These are phyloP conservation scores for Cyberlindnera nakhonratchasimensis DNA, from an alignment of 805 yeast species.

Conservation along the genomic window DNA sequence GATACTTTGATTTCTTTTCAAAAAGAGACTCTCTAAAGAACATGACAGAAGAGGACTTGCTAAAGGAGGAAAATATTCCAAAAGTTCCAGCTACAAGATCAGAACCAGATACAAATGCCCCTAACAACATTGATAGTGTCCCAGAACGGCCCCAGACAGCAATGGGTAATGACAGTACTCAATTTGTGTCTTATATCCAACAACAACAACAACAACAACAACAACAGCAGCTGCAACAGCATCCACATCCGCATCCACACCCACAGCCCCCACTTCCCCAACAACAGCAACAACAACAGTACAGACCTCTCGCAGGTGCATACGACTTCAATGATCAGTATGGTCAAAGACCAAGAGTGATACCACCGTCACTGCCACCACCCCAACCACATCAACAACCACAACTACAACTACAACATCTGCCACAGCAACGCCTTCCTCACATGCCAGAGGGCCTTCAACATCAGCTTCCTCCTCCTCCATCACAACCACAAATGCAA, in stretches of 20 bases:
- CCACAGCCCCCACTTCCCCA: conserved; percentile 7
- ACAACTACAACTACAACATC: background rate
- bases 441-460: background rate
- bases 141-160: conserved; percentile 16
- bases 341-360: conserved; percentile 1
- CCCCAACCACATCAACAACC: conserved; percentile 3
- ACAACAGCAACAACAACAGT: conserved; percentile 7
- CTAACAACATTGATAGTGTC: conserved; percentile 8
- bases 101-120: conserved; percentile 21
- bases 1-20: conserved; percentile 27
- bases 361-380: conserved; percentile 1
- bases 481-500: background rate
- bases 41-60: conserved; percentile 13
- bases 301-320: conserved; percentile 1
- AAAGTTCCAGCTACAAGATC: conserved; percentile 22
- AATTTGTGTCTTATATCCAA: conserved; percentile 5
- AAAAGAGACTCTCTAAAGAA: conserved; percentile 29
- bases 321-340: conserved; percentile 3
- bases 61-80: conserved; percentile 13
- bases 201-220: conserved; percentile 9
- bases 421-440: conserved; percentile 2
- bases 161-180: conserved; percentile 8
- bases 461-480: conserved; percentile 1
- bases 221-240: conserved; percentile 9
- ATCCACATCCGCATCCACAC: no score